Percentiles rank a stretch among this genome's conserved stretches.
These are phyloP conservation scores for Alternaria triticimaculans DNA, from an alignment of 2,329 filamentous ascomycete genomes.

Conservation along the genomic window DNA sequence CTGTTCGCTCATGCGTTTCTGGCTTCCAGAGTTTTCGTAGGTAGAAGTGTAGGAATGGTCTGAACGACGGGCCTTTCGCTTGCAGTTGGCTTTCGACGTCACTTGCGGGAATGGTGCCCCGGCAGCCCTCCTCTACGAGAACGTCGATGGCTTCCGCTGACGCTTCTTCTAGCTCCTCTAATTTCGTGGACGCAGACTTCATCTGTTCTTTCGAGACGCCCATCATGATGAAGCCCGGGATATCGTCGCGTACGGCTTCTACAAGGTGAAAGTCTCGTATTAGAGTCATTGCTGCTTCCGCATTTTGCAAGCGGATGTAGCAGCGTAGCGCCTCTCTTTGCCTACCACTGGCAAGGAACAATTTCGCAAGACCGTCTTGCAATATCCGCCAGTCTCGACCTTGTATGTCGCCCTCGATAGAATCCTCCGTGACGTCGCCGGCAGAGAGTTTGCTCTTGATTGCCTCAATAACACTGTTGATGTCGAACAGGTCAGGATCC, in stretches of 20 bases:
- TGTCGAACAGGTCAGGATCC: conserved; percentile 84
- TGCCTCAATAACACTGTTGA: conserved; percentile 74
- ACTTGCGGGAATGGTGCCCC: conserved; percentile 80
- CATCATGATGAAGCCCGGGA: conserved; percentile 84
- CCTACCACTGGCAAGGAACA: conserved; percentile 82
- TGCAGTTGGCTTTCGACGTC: conserved; percentile 81
- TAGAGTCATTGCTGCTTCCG: conserved; percentile 83
- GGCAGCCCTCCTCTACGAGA: conserved; percentile 88
- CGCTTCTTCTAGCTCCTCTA: conserved; percentile 75
- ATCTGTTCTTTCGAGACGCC: conserved; percentile 78
- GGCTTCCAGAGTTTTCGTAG: conserved; percentile 85
- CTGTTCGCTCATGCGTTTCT: conserved; percentile 61
- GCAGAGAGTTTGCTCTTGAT: conserved; percentile 84
- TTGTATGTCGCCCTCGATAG: conserved; percentile 73
- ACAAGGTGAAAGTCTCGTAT: conserved; percentile 90
- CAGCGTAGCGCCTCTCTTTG: conserved; percentile 84
- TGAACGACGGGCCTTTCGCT: conserved; percentile 54
- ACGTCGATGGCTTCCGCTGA: conserved; percentile 84
- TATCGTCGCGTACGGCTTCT: conserved; percentile 86
- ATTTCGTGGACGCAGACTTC: conserved; percentile 69
- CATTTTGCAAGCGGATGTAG: conserved; percentile 90
- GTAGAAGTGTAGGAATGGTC: conserved; percentile 90
- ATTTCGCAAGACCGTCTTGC: conserved; percentile 82
- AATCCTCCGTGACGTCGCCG: conserved; percentile 76
- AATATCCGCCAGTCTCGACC: conserved; percentile 88